phyloP scores from a whole-genome alignment of 2,329 filamentous ascomycete genomes.

The Fusarium coffeatum region DNA sequence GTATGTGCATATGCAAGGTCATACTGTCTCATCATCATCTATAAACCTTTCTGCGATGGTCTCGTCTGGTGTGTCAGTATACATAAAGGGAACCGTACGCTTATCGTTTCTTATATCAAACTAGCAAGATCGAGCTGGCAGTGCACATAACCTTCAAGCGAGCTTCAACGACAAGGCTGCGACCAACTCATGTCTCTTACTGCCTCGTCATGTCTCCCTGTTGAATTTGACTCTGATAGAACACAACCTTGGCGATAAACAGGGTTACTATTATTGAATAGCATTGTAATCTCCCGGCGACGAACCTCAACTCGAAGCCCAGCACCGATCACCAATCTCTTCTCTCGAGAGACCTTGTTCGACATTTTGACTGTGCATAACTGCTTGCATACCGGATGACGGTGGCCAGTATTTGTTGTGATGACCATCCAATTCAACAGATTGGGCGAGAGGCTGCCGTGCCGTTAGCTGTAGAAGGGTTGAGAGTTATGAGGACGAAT shows the following conservation, averaged over 20 bases:
- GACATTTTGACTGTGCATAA: background rate
- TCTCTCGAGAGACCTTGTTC: background rate
- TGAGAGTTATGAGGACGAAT: conserved; percentile 7
- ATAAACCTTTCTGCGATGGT: background rate
- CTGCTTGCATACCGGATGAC: conserved; percentile 6
- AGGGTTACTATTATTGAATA: background rate
- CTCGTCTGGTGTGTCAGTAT: background rate
- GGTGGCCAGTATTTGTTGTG: conserved; percentile 31
- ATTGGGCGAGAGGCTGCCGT: conserved; percentile 22
- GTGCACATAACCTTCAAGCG: conserved; percentile 1
- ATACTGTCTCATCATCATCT: conserved; percentile 19
- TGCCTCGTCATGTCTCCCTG: background rate
- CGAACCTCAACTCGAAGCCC: background rate
- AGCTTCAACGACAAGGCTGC: conserved; percentile 15
- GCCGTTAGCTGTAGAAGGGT: conserved; percentile 21
- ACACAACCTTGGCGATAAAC: background rate
- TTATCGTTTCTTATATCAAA: background rate
- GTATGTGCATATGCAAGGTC: conserved; percentile 25
- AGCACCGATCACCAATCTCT: background rate
- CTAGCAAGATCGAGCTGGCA: background rate
- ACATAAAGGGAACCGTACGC: background rate
- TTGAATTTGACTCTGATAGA: conserved; percentile 1
- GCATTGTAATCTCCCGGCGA: background rate
- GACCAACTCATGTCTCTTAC: background rate
- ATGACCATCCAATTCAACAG: conserved; percentile 25